Percentiles rank a stretch among this genome's conserved stretches.
phyloP scores from a whole-genome alignment of 2,329 filamentous ascomycete genomes.

The Neofusicoccum sp. region DNA sequence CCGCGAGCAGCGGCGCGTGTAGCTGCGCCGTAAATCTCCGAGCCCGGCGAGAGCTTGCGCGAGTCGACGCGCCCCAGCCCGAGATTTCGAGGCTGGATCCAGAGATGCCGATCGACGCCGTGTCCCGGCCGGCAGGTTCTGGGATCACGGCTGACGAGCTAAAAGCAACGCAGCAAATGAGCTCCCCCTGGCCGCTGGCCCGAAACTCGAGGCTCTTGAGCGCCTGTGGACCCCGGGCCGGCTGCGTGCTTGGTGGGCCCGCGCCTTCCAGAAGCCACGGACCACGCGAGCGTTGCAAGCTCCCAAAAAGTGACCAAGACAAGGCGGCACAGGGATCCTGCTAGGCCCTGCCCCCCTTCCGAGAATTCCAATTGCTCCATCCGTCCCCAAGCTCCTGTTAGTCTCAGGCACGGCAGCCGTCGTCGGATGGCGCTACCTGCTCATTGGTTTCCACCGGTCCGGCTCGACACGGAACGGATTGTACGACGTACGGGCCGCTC shows the following conservation, averaged over 20 bases:
- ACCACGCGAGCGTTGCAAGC: constrained; percentile 8
- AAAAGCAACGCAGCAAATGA: constrained; percentile 13
- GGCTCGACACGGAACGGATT: constrained; percentile 12
- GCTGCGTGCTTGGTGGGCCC: background rate
- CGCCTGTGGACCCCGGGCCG: background rate
- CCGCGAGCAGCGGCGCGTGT: background rate
- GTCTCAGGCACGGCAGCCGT: constrained; percentile 10
- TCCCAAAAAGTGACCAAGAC: constrained; percentile 5
- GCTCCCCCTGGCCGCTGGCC: constrained; percentile 9
- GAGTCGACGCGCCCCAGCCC: background rate
- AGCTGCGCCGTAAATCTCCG: background rate
- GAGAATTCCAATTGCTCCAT: constrained; percentile 8
- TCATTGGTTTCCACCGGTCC: constrained; percentile 15
- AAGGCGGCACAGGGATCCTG: background rate
- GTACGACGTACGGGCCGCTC: constrained; percentile 17
- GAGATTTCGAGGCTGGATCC: constrained; percentile 3
- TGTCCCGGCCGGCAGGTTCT: constrained; percentile 15
- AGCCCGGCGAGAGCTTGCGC: background rate
- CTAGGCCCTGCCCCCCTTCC: background rate
- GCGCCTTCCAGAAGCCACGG: constrained; percentile 14
- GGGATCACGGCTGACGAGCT: constrained; percentile 16
- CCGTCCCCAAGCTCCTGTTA: constrained; percentile 10
- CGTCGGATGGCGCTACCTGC: background rate
- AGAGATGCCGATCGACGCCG: constrained; percentile 18
- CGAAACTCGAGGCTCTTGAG: background rate